A percentile compares a stretch with the other conserved stretches of the same genome.
These are phyloP conservation scores for Cryptococcus neoformans DNA, from an alignment of 1,284 basidiomycete species.

Conservation along the genomic window DNA sequence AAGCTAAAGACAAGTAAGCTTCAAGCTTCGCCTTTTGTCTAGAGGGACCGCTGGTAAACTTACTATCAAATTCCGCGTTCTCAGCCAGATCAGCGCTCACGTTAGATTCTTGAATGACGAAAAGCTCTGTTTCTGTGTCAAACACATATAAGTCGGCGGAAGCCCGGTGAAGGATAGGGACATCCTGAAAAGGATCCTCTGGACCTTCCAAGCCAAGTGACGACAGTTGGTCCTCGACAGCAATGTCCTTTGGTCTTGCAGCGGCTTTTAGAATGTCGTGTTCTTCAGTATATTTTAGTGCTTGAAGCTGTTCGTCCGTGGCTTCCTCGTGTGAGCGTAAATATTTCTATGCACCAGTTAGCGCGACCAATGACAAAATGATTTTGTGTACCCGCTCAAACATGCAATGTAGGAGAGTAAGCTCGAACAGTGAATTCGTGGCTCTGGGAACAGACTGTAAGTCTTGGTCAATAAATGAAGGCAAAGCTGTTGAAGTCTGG, in stretches of 20 bases:
- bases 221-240: not conserved
- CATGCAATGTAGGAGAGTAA: constrained; percentile 90
- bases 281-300: constrained; percentile 58
- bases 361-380: not conserved
- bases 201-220: constrained; percentile 5
- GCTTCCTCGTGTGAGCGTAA: constrained; percentile 66
- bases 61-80: constrained; percentile 54
- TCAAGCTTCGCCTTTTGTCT: not conserved
- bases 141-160: constrained; percentile 62
- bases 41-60: constrained; percentile 14
- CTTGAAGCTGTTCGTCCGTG: constrained; percentile 64
- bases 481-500: not conserved
- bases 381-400: constrained; percentile 60
- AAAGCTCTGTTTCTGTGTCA: constrained; percentile 66
- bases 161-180: constrained; percentile 44
- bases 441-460: constrained; percentile 64
- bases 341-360: constrained; percentile 59
- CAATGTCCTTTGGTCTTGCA: not conserved
- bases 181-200: constrained; percentile 47
- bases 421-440: constrained; percentile 83
- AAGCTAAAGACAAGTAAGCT: constrained; percentile 26
- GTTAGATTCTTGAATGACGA: constrained; percentile 65
- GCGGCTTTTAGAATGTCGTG: not conserved
- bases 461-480: constrained; percentile 59
- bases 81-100: constrained; percentile 68